These are phyloP conservation scores for Talaromyces atroroseus DNA, from an alignment of 2,329 filamentous ascomycete genomes.

Conservation along the genomic window DNA sequence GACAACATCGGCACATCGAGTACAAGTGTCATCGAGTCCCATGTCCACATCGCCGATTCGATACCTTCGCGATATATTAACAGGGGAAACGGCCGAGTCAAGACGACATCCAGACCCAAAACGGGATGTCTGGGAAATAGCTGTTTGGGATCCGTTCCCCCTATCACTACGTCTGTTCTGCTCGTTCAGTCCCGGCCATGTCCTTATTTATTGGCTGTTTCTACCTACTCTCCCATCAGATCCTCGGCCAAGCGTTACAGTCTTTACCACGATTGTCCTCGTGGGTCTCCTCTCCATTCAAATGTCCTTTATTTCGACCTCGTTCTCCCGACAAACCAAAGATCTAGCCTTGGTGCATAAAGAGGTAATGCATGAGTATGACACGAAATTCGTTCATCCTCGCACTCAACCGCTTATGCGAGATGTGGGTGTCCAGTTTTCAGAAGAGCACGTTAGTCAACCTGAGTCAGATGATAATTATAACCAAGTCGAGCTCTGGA, in stretches of 20 bases:
- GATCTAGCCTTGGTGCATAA: slow-evolving; percentile 80
- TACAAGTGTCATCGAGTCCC: slow-evolving; percentile 80
- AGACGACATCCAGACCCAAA: slow-evolving; percentile 70
- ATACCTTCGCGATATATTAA: slow-evolving; percentile 64
- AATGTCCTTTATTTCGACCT: slow-evolving; percentile 65
- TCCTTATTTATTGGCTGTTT: slow-evolving; percentile 84
- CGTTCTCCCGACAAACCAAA: slow-evolving; percentile 77
- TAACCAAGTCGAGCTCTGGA: slow-evolving; percentile 58
- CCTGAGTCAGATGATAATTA: slow-evolving; percentile 39
- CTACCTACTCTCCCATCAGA: slow-evolving; percentile 72
- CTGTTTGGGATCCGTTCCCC: slow-evolving; percentile 88
- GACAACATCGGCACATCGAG: slow-evolving; percentile 82
- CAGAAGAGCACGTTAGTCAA: slow-evolving; percentile 35
- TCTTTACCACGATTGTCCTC: slow-evolving; percentile 75
- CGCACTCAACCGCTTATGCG: slow-evolving; percentile 74
- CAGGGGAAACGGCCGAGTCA: slow-evolving; percentile 66
- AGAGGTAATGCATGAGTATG: slow-evolving; percentile 91
- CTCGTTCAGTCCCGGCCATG: slow-evolving; percentile 86
- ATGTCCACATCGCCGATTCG: slow-evolving; percentile 71
- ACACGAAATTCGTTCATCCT: slow-evolving; percentile 91
- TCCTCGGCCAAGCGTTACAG: slow-evolving; percentile 74
- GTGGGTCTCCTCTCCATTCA: slow-evolving; percentile 70
- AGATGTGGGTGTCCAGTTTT: slow-evolving; percentile 74
- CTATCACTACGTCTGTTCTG: slow-evolving; percentile 78
- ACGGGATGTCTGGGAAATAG: slow-evolving; percentile 89